Percentiles rank a stretch among this genome's conserved stretches.
These are phyloP conservation scores for Globisporangium nodosum DNA, from an alignment of 352 stramenopile genomes.

Conservation along the genomic window DNA sequence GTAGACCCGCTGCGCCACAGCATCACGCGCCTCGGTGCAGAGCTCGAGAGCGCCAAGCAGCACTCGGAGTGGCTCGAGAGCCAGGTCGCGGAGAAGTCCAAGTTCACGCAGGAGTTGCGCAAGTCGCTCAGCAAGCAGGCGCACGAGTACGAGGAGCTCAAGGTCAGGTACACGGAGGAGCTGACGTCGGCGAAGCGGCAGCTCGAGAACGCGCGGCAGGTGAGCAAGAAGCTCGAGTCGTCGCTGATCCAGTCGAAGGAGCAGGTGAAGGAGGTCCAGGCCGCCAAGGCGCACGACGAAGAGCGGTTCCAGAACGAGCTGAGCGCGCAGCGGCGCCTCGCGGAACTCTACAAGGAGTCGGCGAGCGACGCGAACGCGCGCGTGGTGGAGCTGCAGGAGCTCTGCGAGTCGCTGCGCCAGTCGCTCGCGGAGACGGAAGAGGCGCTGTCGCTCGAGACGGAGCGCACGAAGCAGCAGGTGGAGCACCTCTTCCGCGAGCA, in stretches of 20 bases:
- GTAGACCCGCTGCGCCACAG: constrained; percentile 49
- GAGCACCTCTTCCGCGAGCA: constrained; percentile 77
- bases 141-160: constrained; percentile 52
- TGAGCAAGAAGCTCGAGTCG: constrained; percentile 62
- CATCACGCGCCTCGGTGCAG: constrained; percentile 41
- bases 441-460: constrained; percentile 49
- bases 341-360: constrained; percentile 71
- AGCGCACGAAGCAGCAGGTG: constrained; percentile 62
- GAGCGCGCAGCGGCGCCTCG: constrained; percentile 56
- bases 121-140: constrained; percentile 44
- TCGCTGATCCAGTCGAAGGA: constrained; percentile 60
- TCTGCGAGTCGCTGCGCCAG: constrained; percentile 51
- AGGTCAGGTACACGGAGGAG: constrained; percentile 44
- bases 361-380: constrained; percentile 42
- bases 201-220: constrained; percentile 51
- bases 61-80: constrained; percentile 66
- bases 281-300: constrained; percentile 50
- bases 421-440: constrained; percentile 59
- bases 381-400: constrained; percentile 47
- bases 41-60: constrained; percentile 42
- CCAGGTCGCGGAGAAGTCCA: constrained; percentile 63
- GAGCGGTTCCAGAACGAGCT: constrained; percentile 66
- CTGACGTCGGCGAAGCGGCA: constrained; percentile 39
- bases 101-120: constrained; percentile 53
- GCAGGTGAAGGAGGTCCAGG: constrained; percentile 62